A percentile compares a stretch with the other conserved stretches of the same genome.
These are phyloP conservation scores for Ochetophila trinervis DNA, from an alignment of 306 rosid species.

Conservation along the genomic window DNA sequence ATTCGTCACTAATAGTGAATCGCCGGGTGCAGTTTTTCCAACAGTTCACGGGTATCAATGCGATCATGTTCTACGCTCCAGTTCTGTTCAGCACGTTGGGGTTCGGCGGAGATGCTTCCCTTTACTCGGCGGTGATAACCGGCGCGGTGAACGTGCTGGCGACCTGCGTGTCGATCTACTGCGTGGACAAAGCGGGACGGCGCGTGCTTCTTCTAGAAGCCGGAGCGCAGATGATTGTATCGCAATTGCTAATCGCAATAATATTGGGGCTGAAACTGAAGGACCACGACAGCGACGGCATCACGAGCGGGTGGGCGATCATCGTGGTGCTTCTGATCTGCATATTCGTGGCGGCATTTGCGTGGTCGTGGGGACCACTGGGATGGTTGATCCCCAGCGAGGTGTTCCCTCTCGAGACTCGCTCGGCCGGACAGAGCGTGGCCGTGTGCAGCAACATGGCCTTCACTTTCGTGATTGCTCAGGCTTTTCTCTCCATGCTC, in stretches of 20 bases:
- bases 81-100: conserved; percentile 55
- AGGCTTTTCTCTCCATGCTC: conserved; percentile 55
- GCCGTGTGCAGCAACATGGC: conserved; percentile 54
- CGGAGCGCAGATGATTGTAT: conserved; percentile 59
- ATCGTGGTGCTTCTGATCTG: conserved; percentile 58
- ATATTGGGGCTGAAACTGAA: conserved; percentile 41
- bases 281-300: conserved; percentile 24
- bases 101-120: conserved; percentile 43
- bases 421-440: conserved; percentile 63
- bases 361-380: conserved; percentile 78
- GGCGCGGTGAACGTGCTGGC: conserved; percentile 57
- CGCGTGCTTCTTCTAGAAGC: conserved; percentile 51
- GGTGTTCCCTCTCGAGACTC: conserved; percentile 49
- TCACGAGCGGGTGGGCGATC: conserved; percentile 32
- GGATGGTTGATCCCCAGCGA: conserved; percentile 77
- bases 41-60: conserved; percentile 64
- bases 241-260: conserved; percentile 44
- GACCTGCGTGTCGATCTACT: conserved; percentile 49
- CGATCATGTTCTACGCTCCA: conserved; percentile 74
- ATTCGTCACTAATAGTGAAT: no score
- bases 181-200: conserved; percentile 50
- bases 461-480: conserved; percentile 60
- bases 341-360: conserved; percentile 51
- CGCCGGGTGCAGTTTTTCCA: conserved; percentile 45
- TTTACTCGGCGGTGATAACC: conserved; percentile 56